Conservation (phyloP, 2,329 filamentous ascomycete genomes). For the Hymenoscyphus albidus region DNA sequence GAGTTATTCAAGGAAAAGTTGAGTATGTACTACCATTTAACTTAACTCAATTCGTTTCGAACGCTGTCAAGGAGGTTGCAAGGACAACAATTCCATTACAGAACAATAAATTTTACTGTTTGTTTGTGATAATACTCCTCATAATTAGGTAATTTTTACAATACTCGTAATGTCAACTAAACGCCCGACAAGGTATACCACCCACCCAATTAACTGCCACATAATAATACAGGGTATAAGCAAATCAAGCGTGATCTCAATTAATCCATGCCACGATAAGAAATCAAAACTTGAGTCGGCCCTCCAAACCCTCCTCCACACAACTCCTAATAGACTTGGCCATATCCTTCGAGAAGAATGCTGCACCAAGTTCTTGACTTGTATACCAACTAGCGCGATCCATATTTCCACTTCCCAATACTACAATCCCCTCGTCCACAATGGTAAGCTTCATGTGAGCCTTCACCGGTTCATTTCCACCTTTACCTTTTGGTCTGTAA, state of each 20-base stretch:
- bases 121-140: too few species aligned
- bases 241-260: not conserved
- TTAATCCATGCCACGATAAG: too few species aligned
- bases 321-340: constrained; percentile 27
- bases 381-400: constrained; percentile 85
- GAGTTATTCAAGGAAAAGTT: too few species aligned
- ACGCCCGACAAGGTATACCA: too few species aligned
- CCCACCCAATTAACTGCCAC: not conserved
- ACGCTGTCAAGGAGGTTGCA: too few species aligned
- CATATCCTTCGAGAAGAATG: constrained; percentile 44
- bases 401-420: constrained; percentile 79
- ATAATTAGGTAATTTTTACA: too few species aligned
- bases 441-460: constrained; percentile 76
- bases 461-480: constrained; percentile 58
- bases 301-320: constrained; percentile 20
- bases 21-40: too few species aligned
- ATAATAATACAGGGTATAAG: not conserved
- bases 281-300: constrained; percentile 7
- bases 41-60: too few species aligned
- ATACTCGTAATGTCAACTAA: too few species aligned
- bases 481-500: constrained; percentile 13
- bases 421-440: constrained; percentile 62
- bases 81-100: too few species aligned
- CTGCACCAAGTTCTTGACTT: constrained; percentile 75
- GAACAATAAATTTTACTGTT: too few species aligned